Percentiles rank a stretch among this genome's conserved stretches.
These are phyloP conservation scores for Cicer bijugum DNA, from an alignment of 306 rosid species.

Conservation along the genomic window DNA sequence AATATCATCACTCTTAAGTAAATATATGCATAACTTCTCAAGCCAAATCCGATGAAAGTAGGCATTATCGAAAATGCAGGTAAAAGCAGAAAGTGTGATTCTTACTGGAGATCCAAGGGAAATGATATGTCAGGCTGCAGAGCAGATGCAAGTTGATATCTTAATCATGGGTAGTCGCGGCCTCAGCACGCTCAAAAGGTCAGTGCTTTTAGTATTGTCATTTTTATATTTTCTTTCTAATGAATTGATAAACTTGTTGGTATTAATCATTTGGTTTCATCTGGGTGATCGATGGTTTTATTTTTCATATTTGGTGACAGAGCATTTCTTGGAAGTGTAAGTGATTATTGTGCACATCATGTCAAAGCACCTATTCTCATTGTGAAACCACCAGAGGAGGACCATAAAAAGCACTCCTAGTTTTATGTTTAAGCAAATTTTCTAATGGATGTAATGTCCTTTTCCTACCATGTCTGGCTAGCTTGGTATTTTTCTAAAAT, in stretches of 20 bases:
- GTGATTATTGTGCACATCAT: conserved; percentile 77
- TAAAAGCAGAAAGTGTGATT: conserved; percentile 63
- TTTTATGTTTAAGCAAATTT: conserved; percentile 2
- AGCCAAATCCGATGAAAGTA: not conserved
- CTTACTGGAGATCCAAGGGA: conserved; percentile 75
- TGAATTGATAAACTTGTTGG: not conserved
- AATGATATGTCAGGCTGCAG: conserved; percentile 70
- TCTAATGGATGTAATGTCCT: not conserved
- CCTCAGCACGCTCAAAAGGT: conserved; percentile 73
- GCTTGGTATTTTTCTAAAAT: not conserved
- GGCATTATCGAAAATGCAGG: conserved; percentile 44
- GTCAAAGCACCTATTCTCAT: conserved; percentile 60
- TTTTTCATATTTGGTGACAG: conserved; percentile 44
- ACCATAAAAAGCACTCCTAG: conserved; percentile 18
- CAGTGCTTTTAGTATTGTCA: not conserved
- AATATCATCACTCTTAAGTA: too few species aligned
- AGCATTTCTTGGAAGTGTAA: conserved; percentile 73
- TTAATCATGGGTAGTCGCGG: conserved; percentile 78
- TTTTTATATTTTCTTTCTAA: not conserved
- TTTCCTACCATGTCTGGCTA: not conserved
- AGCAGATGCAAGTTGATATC: conserved; percentile 67
- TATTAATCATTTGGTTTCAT: not conserved
- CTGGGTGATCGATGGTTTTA: not conserved
- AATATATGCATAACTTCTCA: not conserved
- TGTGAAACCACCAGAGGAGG: conserved; percentile 64